Percentiles rank a stretch among this genome's conserved stretches.
These are phyloP conservation scores for Aureobasidium subglaciale DNA, from an alignment of 2,329 filamentous ascomycete genomes.

Conservation along the genomic window DNA sequence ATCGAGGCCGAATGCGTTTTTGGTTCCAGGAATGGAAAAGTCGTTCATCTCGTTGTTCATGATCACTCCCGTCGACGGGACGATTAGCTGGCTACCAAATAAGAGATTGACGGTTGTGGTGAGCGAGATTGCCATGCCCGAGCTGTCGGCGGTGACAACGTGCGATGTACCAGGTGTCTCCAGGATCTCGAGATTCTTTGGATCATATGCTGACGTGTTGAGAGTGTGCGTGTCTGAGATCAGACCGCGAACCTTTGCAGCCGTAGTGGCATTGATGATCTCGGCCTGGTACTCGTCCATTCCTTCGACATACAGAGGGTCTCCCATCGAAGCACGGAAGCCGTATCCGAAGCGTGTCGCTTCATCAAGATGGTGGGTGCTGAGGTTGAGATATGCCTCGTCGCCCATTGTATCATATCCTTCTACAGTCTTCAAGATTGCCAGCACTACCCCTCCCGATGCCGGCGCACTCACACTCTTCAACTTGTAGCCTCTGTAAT, in stretches of 20 bases:
- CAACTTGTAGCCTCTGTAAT: conserved; percentile 60
- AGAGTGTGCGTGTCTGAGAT: conserved; percentile 69
- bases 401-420: conserved; percentile 62
- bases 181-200: conserved; percentile 56
- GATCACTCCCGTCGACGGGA: conserved; percentile 75
- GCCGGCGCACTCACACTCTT: conserved; percentile 66
- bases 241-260: conserved; percentile 52
- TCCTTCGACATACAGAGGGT: conserved; percentile 65
- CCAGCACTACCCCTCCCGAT: conserved; percentile 68
- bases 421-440: conserved; percentile 74
- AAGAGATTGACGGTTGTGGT: conserved; percentile 85
- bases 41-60: conserved; percentile 59
- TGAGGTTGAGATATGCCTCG: conserved; percentile 53
- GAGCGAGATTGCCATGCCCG: conserved; percentile 68
- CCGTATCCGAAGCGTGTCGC: conserved; percentile 87
- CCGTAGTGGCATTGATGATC: conserved; percentile 59
- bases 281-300: conserved; percentile 56
- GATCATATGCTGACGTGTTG: conserved; percentile 67
- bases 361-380: conserved; percentile 77
- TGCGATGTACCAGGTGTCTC: conserved; percentile 70
- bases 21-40: conserved; percentile 72
- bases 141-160: conserved; percentile 61
- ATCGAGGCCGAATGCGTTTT: conserved; percentile 78
- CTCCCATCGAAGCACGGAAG: conserved; percentile 66
- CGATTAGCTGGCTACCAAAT: conserved; percentile 72